phyloP scores from a whole-genome alignment of 768 basidiomycete genomes.

The Agrocybe praecox region DNA sequence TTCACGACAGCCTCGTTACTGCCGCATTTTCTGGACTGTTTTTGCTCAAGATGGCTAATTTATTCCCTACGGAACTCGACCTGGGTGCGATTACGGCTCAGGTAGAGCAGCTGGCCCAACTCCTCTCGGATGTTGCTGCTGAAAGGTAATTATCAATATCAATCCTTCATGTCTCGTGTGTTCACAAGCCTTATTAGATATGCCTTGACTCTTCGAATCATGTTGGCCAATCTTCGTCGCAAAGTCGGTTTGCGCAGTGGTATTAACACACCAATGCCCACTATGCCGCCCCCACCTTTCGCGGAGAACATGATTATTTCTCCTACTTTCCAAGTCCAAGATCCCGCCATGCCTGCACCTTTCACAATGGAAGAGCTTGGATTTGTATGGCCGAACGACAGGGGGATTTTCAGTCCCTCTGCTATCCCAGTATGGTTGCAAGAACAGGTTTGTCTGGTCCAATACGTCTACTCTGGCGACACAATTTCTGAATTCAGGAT shows the following conservation, averaged over 20 bases:
- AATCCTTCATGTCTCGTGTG: neutral
- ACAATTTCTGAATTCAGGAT: slow-evolving; percentile 1
- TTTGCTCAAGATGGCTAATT: slow-evolving; percentile 91
- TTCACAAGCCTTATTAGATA: slow-evolving; percentile 51
- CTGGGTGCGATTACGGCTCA: slow-evolving; percentile 74
- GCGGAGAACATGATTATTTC: slow-evolving; percentile 64
- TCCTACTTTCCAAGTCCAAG: slow-evolving; percentile 47
- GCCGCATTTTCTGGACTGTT: slow-evolving; percentile 91
- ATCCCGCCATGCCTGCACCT: slow-evolving; percentile 56
- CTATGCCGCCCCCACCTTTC: slow-evolving; percentile 52
- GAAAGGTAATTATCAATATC: slow-evolving; percentile 60
- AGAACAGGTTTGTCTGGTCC: slow-evolving; percentile 66
- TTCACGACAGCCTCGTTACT: slow-evolving; percentile 91
- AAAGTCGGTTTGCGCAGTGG: slow-evolving; percentile 74
- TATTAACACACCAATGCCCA: slow-evolving; percentile 47
- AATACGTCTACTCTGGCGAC: neutral
- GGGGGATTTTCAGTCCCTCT: slow-evolving; percentile 72
- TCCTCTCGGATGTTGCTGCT: slow-evolving; percentile 91
- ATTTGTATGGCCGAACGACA: slow-evolving; percentile 67
- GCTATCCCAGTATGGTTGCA: slow-evolving; percentile 91
- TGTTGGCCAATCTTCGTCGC: slow-evolving; percentile 89
- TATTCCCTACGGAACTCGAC: slow-evolving; percentile 87
- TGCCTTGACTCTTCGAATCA: slow-evolving; percentile 87
- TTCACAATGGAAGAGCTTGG: slow-evolving; percentile 89
- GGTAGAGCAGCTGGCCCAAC: slow-evolving; percentile 88